A percentile compares a stretch with the other conserved stretches of the same genome.
Evolutionary conservation across 805 yeast genomes (phyloP).

Genomic region (Nakazawaea wyomingensis): DNA sequence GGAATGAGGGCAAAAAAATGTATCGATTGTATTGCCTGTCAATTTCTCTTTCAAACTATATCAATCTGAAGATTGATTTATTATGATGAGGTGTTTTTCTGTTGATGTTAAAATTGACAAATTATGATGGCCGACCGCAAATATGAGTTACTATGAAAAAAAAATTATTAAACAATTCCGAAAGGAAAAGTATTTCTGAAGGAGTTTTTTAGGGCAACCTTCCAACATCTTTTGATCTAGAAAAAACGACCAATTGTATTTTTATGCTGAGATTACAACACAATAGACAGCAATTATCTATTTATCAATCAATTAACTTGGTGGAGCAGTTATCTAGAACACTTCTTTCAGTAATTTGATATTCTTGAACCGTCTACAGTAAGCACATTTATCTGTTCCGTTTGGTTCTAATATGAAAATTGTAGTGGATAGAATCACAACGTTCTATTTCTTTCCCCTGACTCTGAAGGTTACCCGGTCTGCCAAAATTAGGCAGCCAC

Average conservation of each 20-base stretch:
- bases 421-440: no score
- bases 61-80: slow-evolving; percentile 6
- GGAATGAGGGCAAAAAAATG: slow-evolving; percentile 1
- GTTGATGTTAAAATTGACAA: slow-evolving; percentile 3
- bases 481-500: no score
- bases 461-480: no score
- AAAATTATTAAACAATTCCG: neutral
- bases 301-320: no score
- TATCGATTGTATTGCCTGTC: neutral
- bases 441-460: no score
- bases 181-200: slow-evolving; percentile 1
- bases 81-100: neutral
- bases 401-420: no score
- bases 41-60: slow-evolving; percentile 8
- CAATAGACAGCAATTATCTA: no score
- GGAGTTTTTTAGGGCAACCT: neutral
- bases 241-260: neutral
- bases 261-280: no score
- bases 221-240: neutral
- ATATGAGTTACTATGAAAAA: slow-evolving; percentile 3
- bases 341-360: no score
- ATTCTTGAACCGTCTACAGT: no score
- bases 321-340: no score
- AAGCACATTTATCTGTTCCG: no score
- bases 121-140: slow-evolving; percentile 6